Percentiles rank a stretch among this genome's conserved stretches.
Evolutionary conservation across 495 filamentous ascomycete species (phyloP).

Genomic region (Aspergillus haitiensis): DNA sequence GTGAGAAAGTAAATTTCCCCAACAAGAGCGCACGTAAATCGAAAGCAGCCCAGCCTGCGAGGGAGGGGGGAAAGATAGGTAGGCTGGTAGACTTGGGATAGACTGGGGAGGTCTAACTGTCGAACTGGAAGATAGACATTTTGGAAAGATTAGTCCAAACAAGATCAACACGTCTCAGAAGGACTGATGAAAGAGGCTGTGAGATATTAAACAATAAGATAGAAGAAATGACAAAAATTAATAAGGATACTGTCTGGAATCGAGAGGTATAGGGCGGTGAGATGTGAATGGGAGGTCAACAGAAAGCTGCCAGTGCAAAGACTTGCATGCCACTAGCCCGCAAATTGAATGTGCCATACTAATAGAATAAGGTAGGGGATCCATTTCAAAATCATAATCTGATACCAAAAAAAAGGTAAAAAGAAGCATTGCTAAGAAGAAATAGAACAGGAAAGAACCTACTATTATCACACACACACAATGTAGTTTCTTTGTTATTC

Average conservation of each 20-base stretch:
- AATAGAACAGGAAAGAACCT: not conserved
- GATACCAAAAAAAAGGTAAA: not conserved
- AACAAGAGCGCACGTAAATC: not conserved
- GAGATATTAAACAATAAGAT: conserved; percentile 5
- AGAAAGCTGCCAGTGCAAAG: conserved; percentile 14
- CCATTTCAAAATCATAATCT: not conserved
- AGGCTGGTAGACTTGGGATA: conserved; percentile 13
- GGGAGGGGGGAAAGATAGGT: conserved; percentile 5
- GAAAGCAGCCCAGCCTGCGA: not conserved
- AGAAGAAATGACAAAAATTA: conserved; percentile 7
- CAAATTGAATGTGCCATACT: not conserved
- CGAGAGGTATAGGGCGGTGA: conserved; percentile 27
- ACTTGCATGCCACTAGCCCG: conserved; percentile 1
- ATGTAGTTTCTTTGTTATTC: not conserved
- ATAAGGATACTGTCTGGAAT: conserved; percentile 16
- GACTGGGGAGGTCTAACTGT: conserved; percentile 18
- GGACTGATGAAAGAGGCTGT: not conserved
- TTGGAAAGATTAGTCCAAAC: conserved; percentile 11
- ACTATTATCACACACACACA: not conserved
- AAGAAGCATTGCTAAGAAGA: not conserved
- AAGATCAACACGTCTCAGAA: conserved; percentile 1
- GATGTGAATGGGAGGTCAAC: conserved; percentile 17
- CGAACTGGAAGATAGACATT: conserved; percentile 8
- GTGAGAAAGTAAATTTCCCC: not conserved
- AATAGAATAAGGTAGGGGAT: not conserved